A percentile compares a stretch with the other conserved stretches of the same genome.
Conservation (phyloP, 2,329 filamentous ascomycete species). For the Daldinia sp. region DNA sequence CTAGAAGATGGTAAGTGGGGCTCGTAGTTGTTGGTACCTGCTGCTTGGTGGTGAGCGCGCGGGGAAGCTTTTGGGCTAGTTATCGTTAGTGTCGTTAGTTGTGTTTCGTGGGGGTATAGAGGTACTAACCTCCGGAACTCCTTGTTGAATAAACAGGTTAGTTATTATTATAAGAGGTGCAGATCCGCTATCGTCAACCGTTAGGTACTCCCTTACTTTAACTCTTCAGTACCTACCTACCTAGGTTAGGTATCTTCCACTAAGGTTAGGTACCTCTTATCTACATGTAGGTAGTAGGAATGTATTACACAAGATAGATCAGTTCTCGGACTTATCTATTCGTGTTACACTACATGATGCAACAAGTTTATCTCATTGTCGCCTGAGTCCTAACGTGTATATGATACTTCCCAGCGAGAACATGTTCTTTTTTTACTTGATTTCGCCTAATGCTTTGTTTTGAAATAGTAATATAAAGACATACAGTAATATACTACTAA, state of each 20-base stretch:
- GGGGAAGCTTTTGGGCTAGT: conserved; percentile 31
- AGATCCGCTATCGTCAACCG: no score
- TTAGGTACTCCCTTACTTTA: no score
- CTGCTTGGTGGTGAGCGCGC: conserved; percentile 11
- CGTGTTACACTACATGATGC: not conserved
- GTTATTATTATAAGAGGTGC: not conserved
- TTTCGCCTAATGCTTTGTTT: not conserved
- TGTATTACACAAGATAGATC: not conserved
- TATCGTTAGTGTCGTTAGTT: conserved; percentile 17
- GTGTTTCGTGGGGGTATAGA: no score
- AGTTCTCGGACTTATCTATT: not conserved
- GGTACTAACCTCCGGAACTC: not conserved
- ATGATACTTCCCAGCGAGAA: no score
- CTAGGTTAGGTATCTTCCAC: no score
- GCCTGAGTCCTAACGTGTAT: no score
- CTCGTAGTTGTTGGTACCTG: not conserved
- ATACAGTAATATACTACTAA: no score
- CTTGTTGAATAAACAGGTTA: conserved; percentile 4
- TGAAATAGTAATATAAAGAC: no score
- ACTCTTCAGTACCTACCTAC: no score
- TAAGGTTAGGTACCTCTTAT: no score
- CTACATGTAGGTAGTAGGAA: no score
- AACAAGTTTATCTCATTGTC: not conserved
- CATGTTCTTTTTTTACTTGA: no score
- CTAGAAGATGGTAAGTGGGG: conserved; percentile 25